phyloP scores from a whole-genome alignment of 257 asterid species.

The Solanum bulbocastanum region DNA sequence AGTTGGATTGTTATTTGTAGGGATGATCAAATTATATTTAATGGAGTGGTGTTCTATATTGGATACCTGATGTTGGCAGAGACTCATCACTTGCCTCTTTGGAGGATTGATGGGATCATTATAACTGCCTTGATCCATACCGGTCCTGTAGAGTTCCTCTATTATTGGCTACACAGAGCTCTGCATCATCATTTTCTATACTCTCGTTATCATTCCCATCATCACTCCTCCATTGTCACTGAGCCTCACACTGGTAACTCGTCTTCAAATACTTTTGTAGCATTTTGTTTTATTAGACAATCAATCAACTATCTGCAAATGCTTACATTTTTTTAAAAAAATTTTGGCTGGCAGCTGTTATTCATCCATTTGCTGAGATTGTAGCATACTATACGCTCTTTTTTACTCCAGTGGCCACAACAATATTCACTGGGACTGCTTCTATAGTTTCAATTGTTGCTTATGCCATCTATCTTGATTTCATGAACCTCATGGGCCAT shows the following conservation, averaged over 20 bases:
- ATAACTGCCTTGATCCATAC: slow-evolving; percentile 37
- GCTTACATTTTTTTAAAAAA: neutral
- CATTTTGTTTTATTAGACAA: neutral
- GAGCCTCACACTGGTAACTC: slow-evolving; percentile 62
- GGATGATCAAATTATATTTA: slow-evolving; percentile 71
- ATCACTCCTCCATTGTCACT: slow-evolving; percentile 71
- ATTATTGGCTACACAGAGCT: slow-evolving; percentile 75
- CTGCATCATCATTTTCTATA: slow-evolving; percentile 75
- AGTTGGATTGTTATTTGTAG: slow-evolving; percentile 14
- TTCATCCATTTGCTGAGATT: slow-evolving; percentile 89
- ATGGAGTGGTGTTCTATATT: slow-evolving; percentile 35
- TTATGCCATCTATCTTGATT: slow-evolving; percentile 36
- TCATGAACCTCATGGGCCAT: slow-evolving; percentile 55
- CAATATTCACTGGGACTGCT: slow-evolving; percentile 30
- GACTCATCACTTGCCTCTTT: slow-evolving; percentile 32
- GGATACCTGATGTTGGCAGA: neutral
- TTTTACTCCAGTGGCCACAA: slow-evolving; percentile 40
- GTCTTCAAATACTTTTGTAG: neutral
- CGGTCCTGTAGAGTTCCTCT: slow-evolving; percentile 65
- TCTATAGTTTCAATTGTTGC: slow-evolving; percentile 33
- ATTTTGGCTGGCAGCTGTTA: slow-evolving; percentile 59
- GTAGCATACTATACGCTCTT: slow-evolving; percentile 48
- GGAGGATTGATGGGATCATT: slow-evolving; percentile 54
- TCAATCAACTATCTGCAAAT: neutral
- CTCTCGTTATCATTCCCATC: slow-evolving; percentile 77